A percentile compares a stretch with the other conserved stretches of the same genome.
Conservation (phyloP, 176 grass and related monocot genomes). For the Hsuehochloa calcarea region DNA sequence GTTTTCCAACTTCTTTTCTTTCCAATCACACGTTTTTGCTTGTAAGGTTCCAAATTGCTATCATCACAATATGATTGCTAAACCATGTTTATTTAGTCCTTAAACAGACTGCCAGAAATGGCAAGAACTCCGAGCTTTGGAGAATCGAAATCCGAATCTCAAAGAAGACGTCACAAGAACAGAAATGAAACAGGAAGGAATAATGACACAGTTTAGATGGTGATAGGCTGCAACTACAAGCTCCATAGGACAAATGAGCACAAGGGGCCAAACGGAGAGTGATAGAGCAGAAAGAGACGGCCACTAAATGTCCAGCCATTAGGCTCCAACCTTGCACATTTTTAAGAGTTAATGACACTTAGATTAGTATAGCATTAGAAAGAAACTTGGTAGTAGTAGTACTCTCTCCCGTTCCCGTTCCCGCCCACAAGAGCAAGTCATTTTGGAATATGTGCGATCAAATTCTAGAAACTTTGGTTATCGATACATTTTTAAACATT, state of each 20-base stretch:
- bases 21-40: neutral
- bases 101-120: neutral
- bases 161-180: neutral
- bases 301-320: neutral
- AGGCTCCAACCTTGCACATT: neutral
- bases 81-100: neutral
- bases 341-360: neutral
- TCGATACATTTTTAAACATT: no score
- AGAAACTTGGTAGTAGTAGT: neutral
- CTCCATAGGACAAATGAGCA: neutral
- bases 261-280: neutral
- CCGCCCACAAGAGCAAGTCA: no score
- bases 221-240: neutral
- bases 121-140: neutral
- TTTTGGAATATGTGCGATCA: no score
- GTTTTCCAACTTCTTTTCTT: neutral
- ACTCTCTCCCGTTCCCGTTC: no score
- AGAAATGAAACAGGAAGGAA: neutral
- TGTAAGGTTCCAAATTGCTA: neutral
- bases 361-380: neutral
- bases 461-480: no score
- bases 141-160: neutral
- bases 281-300: slow-evolving; percentile 20
- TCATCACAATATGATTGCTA: neutral
- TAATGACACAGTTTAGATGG: neutral